Percentiles rank a stretch among this genome's conserved stretches.
Conservation (phyloP, 257 asterid species). For the Jaltomata sinuosa region DNA sequence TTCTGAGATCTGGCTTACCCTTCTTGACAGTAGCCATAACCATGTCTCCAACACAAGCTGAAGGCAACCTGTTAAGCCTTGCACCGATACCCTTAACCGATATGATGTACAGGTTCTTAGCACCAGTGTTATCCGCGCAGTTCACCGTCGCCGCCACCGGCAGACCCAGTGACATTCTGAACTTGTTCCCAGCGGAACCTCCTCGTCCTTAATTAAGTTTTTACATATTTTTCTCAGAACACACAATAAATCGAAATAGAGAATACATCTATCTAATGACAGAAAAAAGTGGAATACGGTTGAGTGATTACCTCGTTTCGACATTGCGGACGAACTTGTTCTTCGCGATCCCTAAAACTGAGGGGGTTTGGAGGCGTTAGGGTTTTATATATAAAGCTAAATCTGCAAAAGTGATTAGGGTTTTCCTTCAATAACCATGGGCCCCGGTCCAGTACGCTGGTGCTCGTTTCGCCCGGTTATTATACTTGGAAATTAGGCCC, state of each 20-base stretch:
- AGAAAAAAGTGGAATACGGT: neutral
- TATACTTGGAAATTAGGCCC: neutral
- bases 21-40: constrained; percentile 71
- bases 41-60: constrained; percentile 67
- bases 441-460: neutral
- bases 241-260: neutral
- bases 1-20: constrained; percentile 64
- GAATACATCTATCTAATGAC: neutral
- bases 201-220: constrained; percentile 32
- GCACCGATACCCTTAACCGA: constrained; percentile 62
- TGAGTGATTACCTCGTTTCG: constrained; percentile 47
- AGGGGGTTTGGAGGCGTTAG: neutral
- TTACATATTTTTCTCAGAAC: neutral
- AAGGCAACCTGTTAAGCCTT: constrained; percentile 50
- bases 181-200: constrained; percentile 63
- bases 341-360: neutral
- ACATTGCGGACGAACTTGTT: constrained; percentile 12
- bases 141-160: constrained; percentile 74
- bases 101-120: constrained; percentile 57
- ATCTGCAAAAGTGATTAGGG: neutral
- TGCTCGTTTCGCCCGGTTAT: neutral
- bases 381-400: constrained; percentile 10
- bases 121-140: constrained; percentile 64
- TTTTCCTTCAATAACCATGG: neutral
- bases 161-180: constrained; percentile 59